phyloP scores from a whole-genome alignment of 2,329 filamentous ascomycete genomes.

The Rosellinia necatrix region DNA sequence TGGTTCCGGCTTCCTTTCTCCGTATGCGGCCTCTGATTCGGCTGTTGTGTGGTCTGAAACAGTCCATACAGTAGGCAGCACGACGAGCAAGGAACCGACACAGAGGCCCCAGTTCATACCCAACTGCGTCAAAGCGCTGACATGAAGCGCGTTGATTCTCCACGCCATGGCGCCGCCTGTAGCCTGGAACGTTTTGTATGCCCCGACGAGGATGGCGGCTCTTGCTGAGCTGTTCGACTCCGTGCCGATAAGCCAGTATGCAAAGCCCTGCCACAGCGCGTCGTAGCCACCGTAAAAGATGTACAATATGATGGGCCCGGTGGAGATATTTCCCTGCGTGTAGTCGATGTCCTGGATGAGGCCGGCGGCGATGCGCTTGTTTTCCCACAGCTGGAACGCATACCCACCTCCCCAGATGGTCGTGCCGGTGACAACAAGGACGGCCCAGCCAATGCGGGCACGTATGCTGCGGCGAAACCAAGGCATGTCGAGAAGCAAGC shows the following conservation, averaged over 20 bases:
- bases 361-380: conserved; percentile 19
- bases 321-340: conserved; percentile 2
- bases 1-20: not conserved
- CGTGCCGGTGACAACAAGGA: conserved; percentile 15
- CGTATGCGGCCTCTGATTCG: conserved; percentile 9
- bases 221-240: conserved; percentile 22
- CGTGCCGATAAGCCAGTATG: conserved; percentile 26
- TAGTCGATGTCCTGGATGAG: conserved; percentile 24
- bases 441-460: conserved; percentile 24
- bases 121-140: conserved; percentile 18
- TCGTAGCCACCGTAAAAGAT: conserved; percentile 25
- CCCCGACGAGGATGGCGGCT: conserved; percentile 23
- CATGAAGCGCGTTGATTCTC: conserved; percentile 24
- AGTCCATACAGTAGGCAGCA: conserved; percentile 21
- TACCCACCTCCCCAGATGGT: conserved; percentile 26
- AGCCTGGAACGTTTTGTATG: conserved; percentile 26
- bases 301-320: conserved; percentile 23
- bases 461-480: conserved; percentile 17
- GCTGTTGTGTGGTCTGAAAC: conserved; percentile 19
- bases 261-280: conserved; percentile 24
- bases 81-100: conserved; percentile 21
- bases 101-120: conserved; percentile 25
- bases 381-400: conserved; percentile 25
- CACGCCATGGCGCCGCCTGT: conserved; percentile 24
- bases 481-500: conserved; percentile 23